Evolutionary conservation across 2,329 filamentous ascomycete species (phyloP), one percentile per base, ranked within the genome.

Genomic region (Ophiosphaerella herpotricha): DNA sequence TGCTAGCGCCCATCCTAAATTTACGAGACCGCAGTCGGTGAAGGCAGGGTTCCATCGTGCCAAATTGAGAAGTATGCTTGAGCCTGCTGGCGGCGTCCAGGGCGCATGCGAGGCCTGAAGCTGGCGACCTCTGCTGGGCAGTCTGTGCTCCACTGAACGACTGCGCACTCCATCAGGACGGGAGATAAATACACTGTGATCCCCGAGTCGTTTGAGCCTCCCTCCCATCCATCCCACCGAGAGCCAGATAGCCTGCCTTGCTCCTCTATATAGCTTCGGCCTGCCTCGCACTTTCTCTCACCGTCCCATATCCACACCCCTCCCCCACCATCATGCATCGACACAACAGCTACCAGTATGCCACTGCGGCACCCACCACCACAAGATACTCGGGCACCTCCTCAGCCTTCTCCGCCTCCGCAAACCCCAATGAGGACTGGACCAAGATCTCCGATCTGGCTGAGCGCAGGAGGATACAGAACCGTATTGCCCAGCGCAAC

Each of bases 391-490:
- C 88, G 65, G 87, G 87, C 72, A 95, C 90, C 55, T 96, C 91
- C 79, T 96, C 91, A 77, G 93, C 93, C 64, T 96, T 96, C 80
- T 95, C 90, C 77, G 89, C 88, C 66, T 95, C 91, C 58, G 93
- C 92, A 65, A 95, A 96, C 74, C 90, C 93, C 47, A 92, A 97
- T 70, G 93, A 97, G 78, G 93, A 97, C 79, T 97, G 93, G 93
- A 97, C 93, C 71, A 96, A 97, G 85, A 96, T 97, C 73, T 96
- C 93, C 50, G 93, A 97, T 75, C 86, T 97, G 52, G 93, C 92
- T 43, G 93, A 97, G 78, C 87, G 94, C 70, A 83, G 92, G 67
- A 85, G 92, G 71, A 96, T 97, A 78, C 92, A 97, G 78, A 97
- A 97, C 79, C 87, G 93, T 64, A 97, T 97, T 81, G 93, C 93